These are phyloP conservation scores for Pseudotsuga menziesii DNA, from an alignment of 75 land plant species.

Conservation along the genomic window DNA sequence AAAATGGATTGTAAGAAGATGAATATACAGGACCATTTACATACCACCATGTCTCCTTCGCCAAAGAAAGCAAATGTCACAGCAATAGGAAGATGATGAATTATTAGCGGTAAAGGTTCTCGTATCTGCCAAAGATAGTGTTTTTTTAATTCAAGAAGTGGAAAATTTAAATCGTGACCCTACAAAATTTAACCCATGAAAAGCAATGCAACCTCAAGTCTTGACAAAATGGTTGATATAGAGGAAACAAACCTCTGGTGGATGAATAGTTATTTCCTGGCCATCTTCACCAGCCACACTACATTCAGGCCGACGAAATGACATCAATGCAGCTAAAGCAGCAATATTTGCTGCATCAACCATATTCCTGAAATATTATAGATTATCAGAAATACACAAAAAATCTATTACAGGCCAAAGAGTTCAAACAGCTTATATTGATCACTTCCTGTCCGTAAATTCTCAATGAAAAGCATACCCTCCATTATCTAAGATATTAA, in stretches of 20 bases:
- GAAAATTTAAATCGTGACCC: constrained; percentile 1
- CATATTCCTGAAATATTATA: constrained; percentile 60
- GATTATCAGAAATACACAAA: background rate
- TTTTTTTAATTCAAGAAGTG: background rate
- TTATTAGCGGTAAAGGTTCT: constrained; percentile 79
- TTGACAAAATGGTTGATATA: background rate
- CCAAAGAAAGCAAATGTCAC: constrained; percentile 84
- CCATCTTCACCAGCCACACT: constrained; percentile 81
- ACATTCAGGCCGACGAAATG: constrained; percentile 94
- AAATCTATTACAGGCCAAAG: background rate
- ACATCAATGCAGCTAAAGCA: constrained; percentile 78
- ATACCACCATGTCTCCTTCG: constrained; percentile 75
- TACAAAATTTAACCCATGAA: background rate
- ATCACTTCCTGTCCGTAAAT: too few relatives aligned
- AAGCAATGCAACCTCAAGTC: background rate
- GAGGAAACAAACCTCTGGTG: constrained; percentile 66
- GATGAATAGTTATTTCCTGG: constrained; percentile 77
- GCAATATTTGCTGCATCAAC: constrained; percentile 95
- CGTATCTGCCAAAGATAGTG: constrained; percentile 46
- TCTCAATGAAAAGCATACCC: background rate
- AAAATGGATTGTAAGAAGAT: background rate
- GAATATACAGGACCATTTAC: constrained; percentile 11
- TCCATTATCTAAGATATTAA: constrained; percentile 85
- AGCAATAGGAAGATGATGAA: constrained; percentile 94
- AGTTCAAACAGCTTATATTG: too few relatives aligned